Evolutionary conservation across 306 rosid genomes (phyloP), one percentile per base, ranked within the genome.

Genomic region (Ochetophila trinervis): DNA sequence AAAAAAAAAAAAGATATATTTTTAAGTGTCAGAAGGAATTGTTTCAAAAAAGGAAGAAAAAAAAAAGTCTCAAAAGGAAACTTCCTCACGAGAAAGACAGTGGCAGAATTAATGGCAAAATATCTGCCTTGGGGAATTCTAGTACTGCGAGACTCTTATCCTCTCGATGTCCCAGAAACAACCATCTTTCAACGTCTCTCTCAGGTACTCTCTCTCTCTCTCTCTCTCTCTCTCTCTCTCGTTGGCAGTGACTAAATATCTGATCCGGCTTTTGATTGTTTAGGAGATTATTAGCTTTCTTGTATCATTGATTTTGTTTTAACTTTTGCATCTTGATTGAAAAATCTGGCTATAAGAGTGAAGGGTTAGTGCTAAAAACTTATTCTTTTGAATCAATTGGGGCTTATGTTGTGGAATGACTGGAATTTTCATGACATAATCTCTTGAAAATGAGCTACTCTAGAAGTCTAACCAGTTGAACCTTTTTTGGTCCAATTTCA

Each of bases 41-140:
- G n/a, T n/a, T n/a, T n/a, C n/a, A n/a, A n/a, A n/a, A n/a, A n/a
- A n/a, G n/a, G n/a, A n/a, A n/a, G n/a, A n/a, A n/a, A n/a, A n/a
- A n/a, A n/a, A n/a, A n/a, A n/a, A n/a, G n/a, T n/a, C n/a, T n/a
- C n/a, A n/a, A n/a, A 30, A 60, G 83, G 80, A 83, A 76, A 82
- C 80, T 79, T 83, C 85, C 76, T 74, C 57, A 19, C 1, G 66
- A 20, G 57, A 19, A 50, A 35, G 68, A 67, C 70, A 52, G 63
- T 16, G 62, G 2, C 22, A 74, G 40, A 21, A 54, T 68, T 54
- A 61, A 55, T 48, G 56, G 66, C 19, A 22, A 69, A 72, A 75
- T 22, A 72, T 58, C 63, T 17, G 45, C 40, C 58, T 51, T 9
- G 6, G 34, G 6, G 4, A 35, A n/a, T 42, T 2, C 58, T 12